Evolutionary conservation across 2,329 filamentous ascomycete genomes (phyloP).

Genomic region (Alternaria sp.): DNA sequence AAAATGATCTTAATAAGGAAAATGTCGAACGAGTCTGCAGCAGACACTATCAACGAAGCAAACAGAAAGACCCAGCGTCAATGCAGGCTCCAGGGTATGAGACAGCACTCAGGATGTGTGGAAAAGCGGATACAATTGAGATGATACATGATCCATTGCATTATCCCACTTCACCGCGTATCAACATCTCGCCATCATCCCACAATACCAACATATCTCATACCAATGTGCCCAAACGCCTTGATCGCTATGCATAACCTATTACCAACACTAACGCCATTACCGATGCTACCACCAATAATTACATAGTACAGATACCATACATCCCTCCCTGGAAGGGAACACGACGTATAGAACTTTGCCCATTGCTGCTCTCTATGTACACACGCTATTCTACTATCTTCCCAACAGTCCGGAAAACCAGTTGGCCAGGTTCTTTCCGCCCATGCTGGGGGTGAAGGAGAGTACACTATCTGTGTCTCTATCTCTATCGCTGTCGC

Average conservation of each 20-base stretch:
- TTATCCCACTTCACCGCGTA: not conserved
- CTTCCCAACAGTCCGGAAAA: slow-evolving; percentile 40
- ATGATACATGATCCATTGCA: not conserved
- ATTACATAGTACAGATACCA: not conserved
- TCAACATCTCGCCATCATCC: not conserved
- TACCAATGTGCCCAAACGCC: slow-evolving; percentile 1
- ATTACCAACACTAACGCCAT: not conserved
- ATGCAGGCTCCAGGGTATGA: too few relatives aligned
- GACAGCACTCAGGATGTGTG: too few relatives aligned
- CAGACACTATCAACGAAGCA: too few relatives aligned
- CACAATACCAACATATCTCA: not conserved
- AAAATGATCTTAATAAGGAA: too few relatives aligned
- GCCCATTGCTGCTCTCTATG: not conserved
- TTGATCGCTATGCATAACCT: slow-evolving; percentile 6
- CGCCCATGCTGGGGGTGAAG: slow-evolving; percentile 32
- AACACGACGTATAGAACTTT: not conserved
- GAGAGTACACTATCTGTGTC: slow-evolving; percentile 30
- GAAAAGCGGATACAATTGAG: not conserved
- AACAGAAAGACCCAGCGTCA: too few relatives aligned
- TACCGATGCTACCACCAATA: not conserved
- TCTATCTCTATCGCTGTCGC: slow-evolving; percentile 8
- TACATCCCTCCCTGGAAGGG: not conserved
- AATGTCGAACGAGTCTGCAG: too few relatives aligned
- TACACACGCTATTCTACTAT: not conserved
- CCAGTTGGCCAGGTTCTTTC: slow-evolving; percentile 42